Conservation (phyloP, 225 moss, liverwort and hornwort species). For the Lunularia cruciata region DNA sequence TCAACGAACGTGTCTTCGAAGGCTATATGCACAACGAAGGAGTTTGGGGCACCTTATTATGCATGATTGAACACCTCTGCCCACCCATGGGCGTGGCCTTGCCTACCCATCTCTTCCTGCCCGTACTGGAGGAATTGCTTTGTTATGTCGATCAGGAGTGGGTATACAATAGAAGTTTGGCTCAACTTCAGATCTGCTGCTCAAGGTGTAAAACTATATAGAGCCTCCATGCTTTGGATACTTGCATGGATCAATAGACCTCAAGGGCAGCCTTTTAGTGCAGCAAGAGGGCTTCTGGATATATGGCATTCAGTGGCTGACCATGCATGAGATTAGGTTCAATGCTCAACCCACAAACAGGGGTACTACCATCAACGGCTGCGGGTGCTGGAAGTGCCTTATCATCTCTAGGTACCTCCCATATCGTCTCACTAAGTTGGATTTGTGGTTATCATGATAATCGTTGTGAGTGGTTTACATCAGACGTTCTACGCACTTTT, state of each 20-base stretch:
- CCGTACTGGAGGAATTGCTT: slow-evolving; percentile 63
- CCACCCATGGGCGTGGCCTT: slow-evolving; percentile 56
- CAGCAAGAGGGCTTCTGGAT: slow-evolving; percentile 73
- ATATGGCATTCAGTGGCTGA: slow-evolving; percentile 77
- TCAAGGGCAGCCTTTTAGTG: slow-evolving; percentile 59
- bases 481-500: background rate
- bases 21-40: slow-evolving; percentile 68
- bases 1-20: slow-evolving; percentile 77
- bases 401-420: slow-evolving; percentile 67
- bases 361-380: slow-evolving; percentile 74
- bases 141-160: slow-evolving; percentile 54
- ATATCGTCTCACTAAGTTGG: slow-evolving; percentile 11
- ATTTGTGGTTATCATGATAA: background rate
- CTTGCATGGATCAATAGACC: slow-evolving; percentile 57
- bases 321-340: slow-evolving; percentile 86
- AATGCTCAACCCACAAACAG: slow-evolving; percentile 83
- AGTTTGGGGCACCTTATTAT: slow-evolving; percentile 63
- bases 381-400: slow-evolving; percentile 68
- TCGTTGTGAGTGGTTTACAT: background rate
- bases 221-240: slow-evolving; percentile 50
- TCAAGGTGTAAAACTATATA: slow-evolving; percentile 48
- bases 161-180: slow-evolving; percentile 48
- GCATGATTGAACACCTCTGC: slow-evolving; percentile 61
- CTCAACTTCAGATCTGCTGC: slow-evolving; percentile 55
- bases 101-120: slow-evolving; percentile 52